These are phyloP conservation scores for Pachyrhizus erosus DNA, from an alignment of 306 rosid species.

Conservation along the genomic window DNA sequence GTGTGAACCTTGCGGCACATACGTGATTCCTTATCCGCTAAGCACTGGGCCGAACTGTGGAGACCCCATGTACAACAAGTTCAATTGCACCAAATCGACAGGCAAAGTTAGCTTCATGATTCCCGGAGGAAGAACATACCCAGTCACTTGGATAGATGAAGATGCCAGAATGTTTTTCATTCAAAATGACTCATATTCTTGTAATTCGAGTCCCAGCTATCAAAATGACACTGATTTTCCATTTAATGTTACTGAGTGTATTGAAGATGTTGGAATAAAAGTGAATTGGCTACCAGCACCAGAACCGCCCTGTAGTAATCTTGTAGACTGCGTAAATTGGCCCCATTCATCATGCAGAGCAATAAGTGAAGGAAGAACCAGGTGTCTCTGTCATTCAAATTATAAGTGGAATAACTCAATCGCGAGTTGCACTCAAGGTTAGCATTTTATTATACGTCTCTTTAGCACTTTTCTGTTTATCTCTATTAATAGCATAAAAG, in stretches of 20 bases:
- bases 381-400: conserved; percentile 47
- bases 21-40: conserved; percentile 58
- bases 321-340: conserved; percentile 41
- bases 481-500: background rate
- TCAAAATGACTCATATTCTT: background rate
- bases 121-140: background rate
- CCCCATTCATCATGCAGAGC: conserved; percentile 47
- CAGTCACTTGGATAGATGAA: conserved; percentile 18
- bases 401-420: conserved; percentile 29
- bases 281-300: conserved; percentile 47
- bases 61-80: conserved; percentile 45
- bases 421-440: conserved; percentile 38
- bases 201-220: background rate
- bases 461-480: background rate
- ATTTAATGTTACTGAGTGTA: background rate
- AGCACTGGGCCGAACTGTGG: conserved; percentile 56
- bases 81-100: conserved; percentile 14
- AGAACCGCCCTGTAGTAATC: conserved; percentile 43
- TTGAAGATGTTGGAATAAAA: background rate
- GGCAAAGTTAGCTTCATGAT: conserved; percentile 45
- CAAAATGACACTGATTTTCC: background rate
- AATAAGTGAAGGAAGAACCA: background rate
- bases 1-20: conserved; percentile 59
- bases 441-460: background rate
- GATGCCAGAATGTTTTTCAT: conserved; percentile 20